phyloP scores from a whole-genome alignment of 2,329 filamentous ascomycete species.

The Diplodia intermedia region DNA sequence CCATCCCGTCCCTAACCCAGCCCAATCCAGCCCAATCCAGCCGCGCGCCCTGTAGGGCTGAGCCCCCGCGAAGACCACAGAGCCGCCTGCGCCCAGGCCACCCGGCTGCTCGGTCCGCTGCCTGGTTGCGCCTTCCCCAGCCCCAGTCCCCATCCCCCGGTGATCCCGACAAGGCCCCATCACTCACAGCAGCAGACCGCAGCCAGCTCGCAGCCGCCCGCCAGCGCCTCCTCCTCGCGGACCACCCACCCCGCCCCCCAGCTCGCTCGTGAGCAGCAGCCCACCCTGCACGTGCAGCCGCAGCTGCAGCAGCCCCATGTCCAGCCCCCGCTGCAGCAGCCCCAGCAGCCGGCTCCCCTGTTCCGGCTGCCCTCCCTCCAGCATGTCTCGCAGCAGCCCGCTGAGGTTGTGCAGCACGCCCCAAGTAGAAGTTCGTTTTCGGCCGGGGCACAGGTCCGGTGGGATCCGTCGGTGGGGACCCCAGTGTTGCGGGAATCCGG shows the following conservation, averaged over 20 bases:
- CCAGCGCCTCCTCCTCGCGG: slow-evolving; percentile 10
- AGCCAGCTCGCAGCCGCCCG: neutral
- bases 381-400: slow-evolving; percentile 24
- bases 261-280: slow-evolving; percentile 2
- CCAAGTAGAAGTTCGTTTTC: slow-evolving; percentile 13
- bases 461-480: slow-evolving; percentile 26
- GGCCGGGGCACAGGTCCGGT: slow-evolving; percentile 28
- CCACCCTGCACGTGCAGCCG: slow-evolving; percentile 2
- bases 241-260: neutral
- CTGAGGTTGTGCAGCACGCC: slow-evolving; percentile 7
- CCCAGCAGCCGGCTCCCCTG: slow-evolving; percentile 1
- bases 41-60: slow-evolving; percentile 27
- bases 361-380: slow-evolving; percentile 28
- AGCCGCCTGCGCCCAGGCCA: slow-evolving; percentile 12
- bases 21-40: slow-evolving; percentile 14
- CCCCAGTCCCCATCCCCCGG: neutral
- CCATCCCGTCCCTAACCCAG: slow-evolving; percentile 7
- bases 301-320: slow-evolving; percentile 6
- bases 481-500: slow-evolving; percentile 13
- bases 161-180: neutral
- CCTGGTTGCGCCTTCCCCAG: neutral
- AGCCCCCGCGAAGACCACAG: slow-evolving; percentile 13
- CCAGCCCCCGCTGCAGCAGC: neutral
- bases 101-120: neutral
- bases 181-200: slow-evolving; percentile 13